A percentile compares a stretch with the other conserved stretches of the same genome.
phyloP scores from a whole-genome alignment of 148 eudicot species.

The Vaccinium myrtillus region DNA sequence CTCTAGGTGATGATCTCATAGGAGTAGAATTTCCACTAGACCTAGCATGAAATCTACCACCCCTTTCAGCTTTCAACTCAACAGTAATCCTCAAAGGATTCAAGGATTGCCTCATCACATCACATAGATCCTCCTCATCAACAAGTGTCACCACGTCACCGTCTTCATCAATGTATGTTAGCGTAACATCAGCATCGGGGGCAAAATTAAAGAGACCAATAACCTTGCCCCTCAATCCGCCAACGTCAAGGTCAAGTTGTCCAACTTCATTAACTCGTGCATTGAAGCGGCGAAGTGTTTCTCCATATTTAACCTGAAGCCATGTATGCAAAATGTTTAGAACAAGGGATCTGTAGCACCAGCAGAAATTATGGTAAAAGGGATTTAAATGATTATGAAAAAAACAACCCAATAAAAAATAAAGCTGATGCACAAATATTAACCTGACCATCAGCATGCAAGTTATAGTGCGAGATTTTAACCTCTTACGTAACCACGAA shows the following conservation, averaged over 20 bases:
- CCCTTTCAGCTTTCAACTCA: constrained; percentile 34
- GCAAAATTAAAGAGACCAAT: constrained; percentile 56
- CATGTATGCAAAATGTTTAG: not conserved
- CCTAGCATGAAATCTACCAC: constrained; percentile 17
- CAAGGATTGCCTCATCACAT: constrained; percentile 61
- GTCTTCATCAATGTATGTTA: constrained; percentile 88
- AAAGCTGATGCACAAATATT: not conserved
- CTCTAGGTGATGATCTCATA: constrained; percentile 31
- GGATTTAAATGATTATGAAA: not conserved
- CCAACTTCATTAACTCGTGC: constrained; percentile 45
- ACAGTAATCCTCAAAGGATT: constrained; percentile 81
- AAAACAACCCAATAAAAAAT: not conserved
- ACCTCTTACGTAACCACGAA: not conserved
- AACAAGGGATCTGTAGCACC: not conserved
- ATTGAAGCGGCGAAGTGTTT: constrained; percentile 84
- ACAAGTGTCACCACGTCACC: constrained; percentile 68
- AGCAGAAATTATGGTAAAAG: not conserved
- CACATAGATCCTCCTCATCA: constrained; percentile 77
- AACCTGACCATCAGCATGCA: not conserved
- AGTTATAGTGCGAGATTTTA: not conserved
- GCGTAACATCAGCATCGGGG: constrained; percentile 40
- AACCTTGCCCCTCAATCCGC: constrained; percentile 57
- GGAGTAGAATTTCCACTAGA: constrained; percentile 49
- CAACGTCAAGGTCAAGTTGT: constrained; percentile 48
- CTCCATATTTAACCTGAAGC: constrained; percentile 72